Base-by-base conservation (phyloP, 164 flowering plant genomes). In the Tetracentron sinense region DNA sequence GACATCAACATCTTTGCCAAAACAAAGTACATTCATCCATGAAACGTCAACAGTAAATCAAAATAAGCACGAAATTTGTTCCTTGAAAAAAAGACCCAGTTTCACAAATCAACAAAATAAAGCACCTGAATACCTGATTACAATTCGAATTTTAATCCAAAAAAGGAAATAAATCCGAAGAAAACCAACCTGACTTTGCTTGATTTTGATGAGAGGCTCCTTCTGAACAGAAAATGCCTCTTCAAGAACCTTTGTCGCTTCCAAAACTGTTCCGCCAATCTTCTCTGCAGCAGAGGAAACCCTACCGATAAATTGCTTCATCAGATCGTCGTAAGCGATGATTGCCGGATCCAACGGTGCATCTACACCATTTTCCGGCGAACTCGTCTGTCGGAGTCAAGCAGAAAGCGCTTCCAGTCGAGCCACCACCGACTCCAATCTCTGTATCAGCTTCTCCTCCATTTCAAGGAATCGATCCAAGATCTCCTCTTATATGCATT, bases 221-320 rank as follows among this genome's bases (percentile, higher is more conserved):
- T 72, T 81, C 67, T 80, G 80, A 54, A 62, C 77, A 30, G 63
- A 15, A 54, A 85, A 85, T 6, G 88, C 93, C 33, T 85, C 71
- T 31, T 59, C 70, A 0, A 87, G 15, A 53, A 82, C 25, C 77
- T 72, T 83, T 8, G 87, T 78, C 27, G 63, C 82, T 7, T 82
- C 88, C 46, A 76, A 53, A 47, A 87, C 93, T 64, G 79, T 74
- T 15, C 85, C 93, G 0, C 93, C 93, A 33, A 87, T 87, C 79
- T 79, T 82, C 84, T 75, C 90, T 16, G 82, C 88, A 10, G 85
- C 87, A 14, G 44, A 54, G 26, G 73, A 67, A 71, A 85, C 74
- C 81, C 80, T 79, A 63, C 55, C 75, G 4, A 81, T 55, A 33
- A 35, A 69, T 76, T 69, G 55, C 54, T 63, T 33, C 49, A 70